Evolutionary conservation across 1,139 yeast genomes (phyloP).

Genomic region (Pneumocystis wakefieldiae): DNA sequence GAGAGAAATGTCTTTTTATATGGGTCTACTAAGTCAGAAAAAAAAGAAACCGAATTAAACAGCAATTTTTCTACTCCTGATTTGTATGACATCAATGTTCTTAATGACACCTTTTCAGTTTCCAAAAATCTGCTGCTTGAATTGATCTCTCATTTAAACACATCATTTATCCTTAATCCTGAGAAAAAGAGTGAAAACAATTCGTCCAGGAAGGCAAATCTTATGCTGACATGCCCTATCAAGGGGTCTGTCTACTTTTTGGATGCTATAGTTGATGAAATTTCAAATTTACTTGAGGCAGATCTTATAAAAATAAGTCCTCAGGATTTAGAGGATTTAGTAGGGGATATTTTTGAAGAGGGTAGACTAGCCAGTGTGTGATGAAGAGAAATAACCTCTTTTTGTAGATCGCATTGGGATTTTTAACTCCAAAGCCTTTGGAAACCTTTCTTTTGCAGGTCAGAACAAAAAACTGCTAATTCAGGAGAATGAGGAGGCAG

Average conservation of each 20-base stretch:
- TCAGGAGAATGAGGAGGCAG: neutral
- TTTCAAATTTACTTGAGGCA: neutral
- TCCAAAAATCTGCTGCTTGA: neutral
- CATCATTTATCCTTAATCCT: neutral
- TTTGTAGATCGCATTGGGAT: neutral
- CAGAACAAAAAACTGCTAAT: neutral
- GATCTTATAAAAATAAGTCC: conserved; percentile 1
- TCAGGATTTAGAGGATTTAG: neutral
- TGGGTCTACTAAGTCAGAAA: neutral
- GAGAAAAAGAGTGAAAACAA: neutral
- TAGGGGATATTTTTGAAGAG: neutral
- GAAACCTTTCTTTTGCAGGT: neutral
- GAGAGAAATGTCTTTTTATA: neutral
- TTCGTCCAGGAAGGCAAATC: neutral
- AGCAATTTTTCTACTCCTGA: neutral
- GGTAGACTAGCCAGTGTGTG: neutral
- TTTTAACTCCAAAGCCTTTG: neutral
- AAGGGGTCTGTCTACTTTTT: neutral
- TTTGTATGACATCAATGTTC: neutral
- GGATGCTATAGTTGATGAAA: neutral
- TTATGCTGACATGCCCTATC: neutral
- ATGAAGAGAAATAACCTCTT: neutral
- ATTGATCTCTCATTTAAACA: neutral
- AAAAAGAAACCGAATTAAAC: neutral
- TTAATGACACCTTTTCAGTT: neutral